Evolutionary conservation across 2,329 filamentous ascomycete genomes (phyloP), one percentile per base, ranked within the genome.

Genomic region (Geosmithia morbida): DNA sequence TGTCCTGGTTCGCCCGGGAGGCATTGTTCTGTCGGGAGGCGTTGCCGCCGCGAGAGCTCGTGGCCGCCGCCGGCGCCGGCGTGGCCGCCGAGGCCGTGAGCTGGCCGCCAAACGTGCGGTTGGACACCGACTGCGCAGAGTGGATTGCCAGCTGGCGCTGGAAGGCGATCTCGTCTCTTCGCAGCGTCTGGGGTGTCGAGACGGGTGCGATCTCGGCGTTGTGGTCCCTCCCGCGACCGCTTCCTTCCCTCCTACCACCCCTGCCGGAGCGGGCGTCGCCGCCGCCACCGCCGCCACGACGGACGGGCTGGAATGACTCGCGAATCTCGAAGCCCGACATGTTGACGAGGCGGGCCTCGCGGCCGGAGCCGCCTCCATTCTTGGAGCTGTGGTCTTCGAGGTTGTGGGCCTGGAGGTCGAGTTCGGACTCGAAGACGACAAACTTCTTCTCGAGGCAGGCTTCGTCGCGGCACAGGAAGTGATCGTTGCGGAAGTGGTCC

Each of bases 371-470:
- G 22, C 6, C 33, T 3, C 33, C 33, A 11, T 13, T 16, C 57
- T 94, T 96, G 8, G 87, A 87, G 0, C 82, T 87, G 59, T 98
- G 92, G 47, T 82, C 77, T 55, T 85, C 83, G 10, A 98, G 66
- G 61, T 94, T 87, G 65, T 98, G 92, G 2, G 85, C 92, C 62
- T 97, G 94, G 44, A 98, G 68, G 57, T 98, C 92, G 71, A 98
- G 81, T 58, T 96, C 87, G 0, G 88, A 89, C 48, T 87, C 87
- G 55, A 98, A 98, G 1, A 97, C 92, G 29, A 97, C 85, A 60
- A 97, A 96, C 61, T 96, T 97, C 75, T 95, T 95, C 56, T 97
- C 92, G 58, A 92, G 61, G 57, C 92, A 98, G 59, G 95, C 89
- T 47, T 76, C 73, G 56, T 98, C 88, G 7, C 77, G 64, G 59